Conservation (phyloP, 257 asterid genomes). For the Fraxinus quadrangulata region DNA sequence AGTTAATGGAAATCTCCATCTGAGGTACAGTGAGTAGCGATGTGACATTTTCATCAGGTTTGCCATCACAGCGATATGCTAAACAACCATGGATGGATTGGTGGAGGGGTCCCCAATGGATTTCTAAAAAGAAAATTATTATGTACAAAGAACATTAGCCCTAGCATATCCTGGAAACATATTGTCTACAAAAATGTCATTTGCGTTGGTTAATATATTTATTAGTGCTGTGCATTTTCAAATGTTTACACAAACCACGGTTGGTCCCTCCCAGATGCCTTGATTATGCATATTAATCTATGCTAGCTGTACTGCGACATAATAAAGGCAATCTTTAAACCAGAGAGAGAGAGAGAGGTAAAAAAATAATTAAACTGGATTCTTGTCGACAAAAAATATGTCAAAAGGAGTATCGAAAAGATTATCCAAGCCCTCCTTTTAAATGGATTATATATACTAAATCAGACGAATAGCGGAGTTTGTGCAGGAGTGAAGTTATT, state of each 20-base stretch:
- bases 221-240: too few relatives aligned
- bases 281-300: too few relatives aligned
- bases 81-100: not conserved
- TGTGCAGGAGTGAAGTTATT: not conserved
- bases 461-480: not conserved
- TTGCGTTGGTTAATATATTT: not conserved
- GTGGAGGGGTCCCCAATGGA: not conserved
- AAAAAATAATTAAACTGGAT: not conserved
- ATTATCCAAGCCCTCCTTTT: too few relatives aligned
- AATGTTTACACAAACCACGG: too few relatives aligned
- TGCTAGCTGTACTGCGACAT: not conserved
- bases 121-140: not conserved
- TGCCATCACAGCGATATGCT: not conserved
- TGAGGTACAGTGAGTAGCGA: not conserved
- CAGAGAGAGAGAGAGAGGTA: too few relatives aligned
- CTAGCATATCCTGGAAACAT: not conserved
- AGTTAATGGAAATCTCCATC: too few relatives aligned
- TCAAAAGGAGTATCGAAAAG: too few relatives aligned
- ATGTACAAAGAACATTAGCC: too few relatives aligned
- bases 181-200: not conserved
- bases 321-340: too few relatives aligned
- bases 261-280: too few relatives aligned
- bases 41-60: not conserved
- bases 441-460: too few relatives aligned
- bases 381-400: too few relatives aligned